phyloP scores from a whole-genome alignment of 2,329 filamentous ascomycete species.

The Aspergillus glaucus region DNA sequence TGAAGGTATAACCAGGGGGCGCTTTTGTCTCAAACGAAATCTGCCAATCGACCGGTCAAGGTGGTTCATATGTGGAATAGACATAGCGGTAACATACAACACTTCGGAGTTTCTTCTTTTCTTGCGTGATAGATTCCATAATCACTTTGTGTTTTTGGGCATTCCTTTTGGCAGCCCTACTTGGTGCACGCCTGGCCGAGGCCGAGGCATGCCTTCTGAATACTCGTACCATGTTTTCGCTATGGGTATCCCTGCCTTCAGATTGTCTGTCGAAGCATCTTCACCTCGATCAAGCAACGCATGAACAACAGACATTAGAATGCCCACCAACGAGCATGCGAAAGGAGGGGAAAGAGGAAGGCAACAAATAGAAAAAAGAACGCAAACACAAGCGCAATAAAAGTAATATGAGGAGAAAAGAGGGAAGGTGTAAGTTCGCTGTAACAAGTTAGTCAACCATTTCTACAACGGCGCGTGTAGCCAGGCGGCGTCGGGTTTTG shows the following conservation, averaged over 20 bases:
- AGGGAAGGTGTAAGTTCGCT: slow-evolving; percentile 3
- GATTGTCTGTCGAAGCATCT: slow-evolving; percentile 12
- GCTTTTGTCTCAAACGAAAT: slow-evolving; percentile 50
- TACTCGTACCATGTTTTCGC: slow-evolving; percentile 31
- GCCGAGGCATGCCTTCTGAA: slow-evolving; percentile 28
- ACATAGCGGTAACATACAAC: slow-evolving; percentile 34
- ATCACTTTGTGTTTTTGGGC: slow-evolving; percentile 51
- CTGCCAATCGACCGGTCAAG: slow-evolving; percentile 38
- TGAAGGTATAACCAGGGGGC: slow-evolving; percentile 55
- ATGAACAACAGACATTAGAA: background rate
- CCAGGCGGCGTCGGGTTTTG: no score
- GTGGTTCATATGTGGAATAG: slow-evolving; percentile 4
- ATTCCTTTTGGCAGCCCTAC: slow-evolving; percentile 26
- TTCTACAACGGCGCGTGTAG: no score
- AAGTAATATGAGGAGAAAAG: background rate
- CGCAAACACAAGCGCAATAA: background rate
- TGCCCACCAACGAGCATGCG: background rate
- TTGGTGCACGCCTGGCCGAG: slow-evolving; percentile 27
- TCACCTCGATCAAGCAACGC: slow-evolving; percentile 3
- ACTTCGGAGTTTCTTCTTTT: slow-evolving; percentile 55
- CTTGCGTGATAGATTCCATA: slow-evolving; percentile 51
- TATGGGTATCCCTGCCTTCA: slow-evolving; percentile 5
- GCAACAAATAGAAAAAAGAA: background rate
- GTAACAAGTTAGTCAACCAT: no score
- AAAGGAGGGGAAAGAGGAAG: slow-evolving; percentile 1